Conservation (phyloP, 331 rosid species). For the Saraca asoca region DNA sequence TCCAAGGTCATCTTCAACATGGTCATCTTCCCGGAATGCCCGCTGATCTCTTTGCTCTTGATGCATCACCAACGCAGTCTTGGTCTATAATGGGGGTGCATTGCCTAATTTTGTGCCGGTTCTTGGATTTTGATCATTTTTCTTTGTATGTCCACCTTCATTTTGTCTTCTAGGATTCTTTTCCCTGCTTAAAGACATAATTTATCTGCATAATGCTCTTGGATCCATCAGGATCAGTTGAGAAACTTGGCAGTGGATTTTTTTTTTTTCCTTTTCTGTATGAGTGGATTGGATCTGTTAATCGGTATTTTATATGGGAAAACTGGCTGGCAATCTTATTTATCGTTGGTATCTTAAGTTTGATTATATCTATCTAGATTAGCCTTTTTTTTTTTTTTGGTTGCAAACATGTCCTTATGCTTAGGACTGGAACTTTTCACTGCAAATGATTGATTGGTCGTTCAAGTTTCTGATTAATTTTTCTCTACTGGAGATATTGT, state of each 20-base stretch:
- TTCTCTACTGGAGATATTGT: too few species aligned
- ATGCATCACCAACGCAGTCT: background rate
- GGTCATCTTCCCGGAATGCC: slow-evolving; percentile 44
- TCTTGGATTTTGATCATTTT: slow-evolving; percentile 20
- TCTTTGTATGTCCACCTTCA: slow-evolving; percentile 17
- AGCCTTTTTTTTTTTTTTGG: background rate
- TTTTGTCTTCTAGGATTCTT: slow-evolving; percentile 37
- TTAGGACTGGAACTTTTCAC: too few species aligned
- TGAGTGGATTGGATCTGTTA: slow-evolving; percentile 32
- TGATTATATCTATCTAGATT: too few species aligned
- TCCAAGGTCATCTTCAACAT: slow-evolving; percentile 62
- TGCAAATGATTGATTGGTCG: too few species aligned
- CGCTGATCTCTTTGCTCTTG: slow-evolving; percentile 44
- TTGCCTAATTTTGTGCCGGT: slow-evolving; percentile 26
- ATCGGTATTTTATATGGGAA: slow-evolving; percentile 19
- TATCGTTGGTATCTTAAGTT: background rate
- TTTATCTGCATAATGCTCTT: slow-evolving; percentile 32
- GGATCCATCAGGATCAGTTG: slow-evolving; percentile 26
- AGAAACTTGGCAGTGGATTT: slow-evolving; percentile 33
- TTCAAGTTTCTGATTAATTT: too few species aligned
- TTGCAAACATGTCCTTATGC: too few species aligned
- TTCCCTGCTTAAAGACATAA: slow-evolving; percentile 32
- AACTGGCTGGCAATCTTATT: background rate
- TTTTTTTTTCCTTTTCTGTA: slow-evolving; percentile 24
- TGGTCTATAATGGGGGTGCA: background rate